Conservation (phyloP, 2,329 filamentous ascomycete genomes). For the Hawksworthiomyces lignivorus region DNA sequence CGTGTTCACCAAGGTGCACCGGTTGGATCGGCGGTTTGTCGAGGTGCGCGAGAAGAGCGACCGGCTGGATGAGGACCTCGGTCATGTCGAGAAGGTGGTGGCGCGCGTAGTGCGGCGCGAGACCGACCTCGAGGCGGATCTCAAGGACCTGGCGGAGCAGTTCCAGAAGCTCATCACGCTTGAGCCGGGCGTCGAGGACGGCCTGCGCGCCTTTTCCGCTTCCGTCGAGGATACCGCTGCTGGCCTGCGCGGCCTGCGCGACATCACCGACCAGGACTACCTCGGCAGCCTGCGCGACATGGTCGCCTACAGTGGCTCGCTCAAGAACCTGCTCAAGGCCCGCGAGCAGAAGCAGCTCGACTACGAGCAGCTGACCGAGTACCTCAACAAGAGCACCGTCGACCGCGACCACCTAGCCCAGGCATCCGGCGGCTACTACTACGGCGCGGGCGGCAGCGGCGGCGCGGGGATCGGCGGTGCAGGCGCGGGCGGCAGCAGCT, state of each 20-base stretch:
- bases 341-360: conserved; percentile 97
- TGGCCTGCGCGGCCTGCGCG: conserved; percentile 72
- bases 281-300: conserved; percentile 88
- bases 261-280: conserved; percentile 93
- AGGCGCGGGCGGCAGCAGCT: conserved; percentile 9
- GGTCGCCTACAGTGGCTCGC: conserved; percentile 83
- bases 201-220: conserved; percentile 78
- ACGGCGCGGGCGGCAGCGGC: conserved; percentile 19
- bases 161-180: conserved; percentile 89
- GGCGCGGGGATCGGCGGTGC: conserved; percentile 15
- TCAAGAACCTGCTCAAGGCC: conserved; percentile 83
- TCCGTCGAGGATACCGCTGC: conserved; percentile 77
- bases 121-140: conserved; percentile 78
- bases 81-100: conserved; percentile 92
- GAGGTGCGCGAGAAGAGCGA: conserved; percentile 88
- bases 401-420: conserved; percentile 70
- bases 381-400: conserved; percentile 80
- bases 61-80: conserved; percentile 89
- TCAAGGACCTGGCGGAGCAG: conserved; percentile 82
- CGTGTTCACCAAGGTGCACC: conserved; percentile 93
- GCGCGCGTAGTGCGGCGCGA: conserved; percentile 83
- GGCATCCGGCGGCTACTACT: conserved; percentile 43
- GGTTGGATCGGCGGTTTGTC: conserved; percentile 87
- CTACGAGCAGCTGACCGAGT: conserved; percentile 91
- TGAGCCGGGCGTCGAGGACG: conserved; percentile 76